These are phyloP conservation scores for Zhuliangozyma blackwelliae DNA, from an alignment of 1,139 yeast genomes.

Conservation along the genomic window DNA sequence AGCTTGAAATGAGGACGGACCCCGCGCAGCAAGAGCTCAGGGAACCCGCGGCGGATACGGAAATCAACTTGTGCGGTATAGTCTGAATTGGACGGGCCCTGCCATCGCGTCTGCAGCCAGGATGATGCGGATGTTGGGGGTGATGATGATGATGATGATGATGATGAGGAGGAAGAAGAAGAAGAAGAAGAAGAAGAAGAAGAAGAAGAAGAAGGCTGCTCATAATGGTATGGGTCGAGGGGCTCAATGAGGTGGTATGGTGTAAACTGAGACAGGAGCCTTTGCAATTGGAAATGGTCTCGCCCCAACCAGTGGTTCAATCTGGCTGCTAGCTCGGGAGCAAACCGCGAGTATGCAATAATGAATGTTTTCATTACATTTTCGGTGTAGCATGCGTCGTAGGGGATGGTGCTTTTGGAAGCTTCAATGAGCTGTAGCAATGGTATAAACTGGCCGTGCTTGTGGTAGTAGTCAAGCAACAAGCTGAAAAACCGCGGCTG, in stretches of 20 bases:
- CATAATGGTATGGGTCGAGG: slow-evolving; percentile 3
- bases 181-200: no score
- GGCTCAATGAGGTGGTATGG: slow-evolving; percentile 24
- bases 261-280: slow-evolving; percentile 25
- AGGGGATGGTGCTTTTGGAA: slow-evolving; percentile 13
- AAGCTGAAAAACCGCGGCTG: slow-evolving; percentile 11
- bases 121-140: no score
- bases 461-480: slow-evolving; percentile 13
- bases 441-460: slow-evolving; percentile 11
- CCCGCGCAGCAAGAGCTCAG: slow-evolving; percentile 29
- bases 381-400: slow-evolving; percentile 17
- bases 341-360: slow-evolving; percentile 31
- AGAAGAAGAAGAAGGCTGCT: no score
- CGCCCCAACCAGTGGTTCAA: slow-evolving; percentile 23
- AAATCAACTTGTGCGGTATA: slow-evolving; percentile 25
- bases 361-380: slow-evolving; percentile 29
- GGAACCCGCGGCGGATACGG: slow-evolving; percentile 33
- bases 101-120: neutral
- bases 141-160: no score
- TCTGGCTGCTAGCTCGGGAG: slow-evolving; percentile 19
- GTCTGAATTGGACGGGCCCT: slow-evolving; percentile 10
- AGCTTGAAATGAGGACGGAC: slow-evolving; percentile 32
- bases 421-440: slow-evolving; percentile 7
- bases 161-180: no score
- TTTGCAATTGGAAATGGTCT: slow-evolving; percentile 16